Evolutionary conservation across 139 green algal species (phyloP), one percentile per base, ranked within the genome.

Genomic region (Tetraselmis chui): DNA sequence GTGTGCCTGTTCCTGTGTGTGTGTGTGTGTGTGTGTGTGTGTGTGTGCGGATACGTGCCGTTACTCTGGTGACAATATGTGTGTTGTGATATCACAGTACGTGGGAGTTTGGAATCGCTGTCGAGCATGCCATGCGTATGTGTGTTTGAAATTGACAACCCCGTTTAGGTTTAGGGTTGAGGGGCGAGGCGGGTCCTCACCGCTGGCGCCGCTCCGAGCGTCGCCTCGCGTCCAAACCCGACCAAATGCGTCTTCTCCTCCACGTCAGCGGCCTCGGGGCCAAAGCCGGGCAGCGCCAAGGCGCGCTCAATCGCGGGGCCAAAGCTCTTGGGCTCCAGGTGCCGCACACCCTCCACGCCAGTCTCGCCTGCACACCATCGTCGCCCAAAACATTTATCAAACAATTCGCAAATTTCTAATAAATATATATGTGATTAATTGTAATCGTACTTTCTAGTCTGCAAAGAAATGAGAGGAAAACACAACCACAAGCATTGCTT

Each of bases 161-260:
- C 23, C 59, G 23, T 23, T 23, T 75, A 23, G 59, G 23, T 23
- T 23, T 23, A 23, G 23, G 23, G 23, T 75, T 23, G 11, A 67
- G 11, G 45, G 45, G 45, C 11, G 45, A 18, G 45, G 45, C 11
- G 45, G 45, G 11, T 5, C 45, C 45, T 77, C 74, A 77, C n/a
- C 26, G 26, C 74, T 5, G 74, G 25, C 18, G 83, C 83, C 30
- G 88, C 77, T n/a, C 67, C 80, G 82, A 89, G 80, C 79, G 90
- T 76, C 1, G 83, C 78, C 59, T 87, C 82, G 80, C 85, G 82
- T 26, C 83, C 85, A 59, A 85, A 90, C 25, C 86, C 86, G 18
- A 78, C 82, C 79, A 86, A 59, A 28, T 67, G 77, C 74, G 79
- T 88, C 25, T 76, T 59, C 26, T 59, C 45, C 76, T 83, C 81